Evolutionary conservation across 352 stramenopile species (phyloP), one percentile per base, ranked within the genome.

Genomic region (Globisporangium okanoganense): DNA sequence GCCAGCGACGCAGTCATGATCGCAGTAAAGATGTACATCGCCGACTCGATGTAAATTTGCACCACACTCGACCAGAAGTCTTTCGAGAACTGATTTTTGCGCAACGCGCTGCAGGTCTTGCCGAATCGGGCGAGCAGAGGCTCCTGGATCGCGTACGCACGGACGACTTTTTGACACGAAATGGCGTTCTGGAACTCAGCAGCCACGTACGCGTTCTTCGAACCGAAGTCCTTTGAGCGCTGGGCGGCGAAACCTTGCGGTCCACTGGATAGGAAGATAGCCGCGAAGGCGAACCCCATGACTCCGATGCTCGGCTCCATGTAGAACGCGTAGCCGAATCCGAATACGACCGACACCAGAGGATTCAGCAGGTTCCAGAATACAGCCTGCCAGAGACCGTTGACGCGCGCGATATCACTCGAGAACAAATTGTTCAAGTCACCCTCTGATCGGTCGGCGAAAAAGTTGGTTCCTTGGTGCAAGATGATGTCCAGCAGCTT

Each of bases 371-470:
- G 43, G 69, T 93, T 95, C 87, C 85, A 96, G 48, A 96, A 96
- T 4, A 94, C 85, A 18, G 87, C 82, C 61, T 94, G 85, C 87
- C 87, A 96, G 24, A 96, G 66, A 29, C 79, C 61, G 64, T 94
- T 94, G 24, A 96, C 87, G 47, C 87, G 87, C 3, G 87, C 87
- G 3, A 96, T 74, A 56, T 96, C 87, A 62, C 83, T 94, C 31
- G 81, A 89, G 53, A 96, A 94, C 7, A 96, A 45, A 66, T 96
- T 96, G 79, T 94, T 96, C 22, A 96, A 65, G 58, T 96, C 87
- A 27, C 87, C 87, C 33, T 96, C 87, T 0, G 87, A 96, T 18
- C 87, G 81, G 51, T 91, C 85, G 1, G 81, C 80, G 29, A 95
- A 95, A 58, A 95, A 95, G 38, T 76, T 66, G 13, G 84, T 92